Evolutionary conservation across 2,329 filamentous ascomycete genomes (phyloP).

Genomic region (Colletotrichum cuscutae): DNA sequence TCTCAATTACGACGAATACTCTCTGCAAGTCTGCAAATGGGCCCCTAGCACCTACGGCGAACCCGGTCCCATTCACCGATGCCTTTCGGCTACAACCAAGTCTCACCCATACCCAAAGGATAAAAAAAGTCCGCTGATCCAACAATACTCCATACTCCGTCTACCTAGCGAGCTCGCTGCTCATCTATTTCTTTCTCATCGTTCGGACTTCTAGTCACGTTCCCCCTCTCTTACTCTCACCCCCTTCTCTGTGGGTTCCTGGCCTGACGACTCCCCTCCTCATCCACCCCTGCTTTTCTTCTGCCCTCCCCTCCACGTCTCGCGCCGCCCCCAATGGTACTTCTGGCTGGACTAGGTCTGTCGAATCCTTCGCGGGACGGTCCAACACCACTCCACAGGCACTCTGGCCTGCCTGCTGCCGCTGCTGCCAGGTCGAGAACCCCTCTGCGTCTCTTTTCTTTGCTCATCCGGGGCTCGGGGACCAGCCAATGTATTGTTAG

Average conservation of each 20-base stretch:
- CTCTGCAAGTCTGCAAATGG: background rate
- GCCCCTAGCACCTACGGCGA: background rate
- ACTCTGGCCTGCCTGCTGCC: background rate
- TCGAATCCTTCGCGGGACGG: conserved; percentile 24
- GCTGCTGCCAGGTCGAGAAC: background rate
- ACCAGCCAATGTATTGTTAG: background rate
- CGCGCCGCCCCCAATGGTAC: conserved; percentile 29
- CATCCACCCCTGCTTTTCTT: background rate
- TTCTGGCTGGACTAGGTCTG: conserved; percentile 7
- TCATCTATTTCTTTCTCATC: background rate
- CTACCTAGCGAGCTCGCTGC: background rate
- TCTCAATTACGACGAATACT: background rate
- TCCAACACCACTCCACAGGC: conserved; percentile 15
- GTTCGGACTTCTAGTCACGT: background rate
- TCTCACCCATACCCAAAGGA: background rate
- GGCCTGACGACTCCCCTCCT: background rate
- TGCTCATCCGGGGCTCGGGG: background rate
- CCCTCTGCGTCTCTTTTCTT: background rate
- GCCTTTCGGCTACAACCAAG: background rate
- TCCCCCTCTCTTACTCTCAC: background rate
- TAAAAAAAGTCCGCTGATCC: background rate
- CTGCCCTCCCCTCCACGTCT: conserved; percentile 6
- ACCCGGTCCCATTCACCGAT: background rate
- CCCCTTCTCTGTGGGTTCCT: background rate
- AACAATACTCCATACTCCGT: background rate